Conservation (phyloP, 257 asterid species). For the Nicotiana benthamiana region DNA sequence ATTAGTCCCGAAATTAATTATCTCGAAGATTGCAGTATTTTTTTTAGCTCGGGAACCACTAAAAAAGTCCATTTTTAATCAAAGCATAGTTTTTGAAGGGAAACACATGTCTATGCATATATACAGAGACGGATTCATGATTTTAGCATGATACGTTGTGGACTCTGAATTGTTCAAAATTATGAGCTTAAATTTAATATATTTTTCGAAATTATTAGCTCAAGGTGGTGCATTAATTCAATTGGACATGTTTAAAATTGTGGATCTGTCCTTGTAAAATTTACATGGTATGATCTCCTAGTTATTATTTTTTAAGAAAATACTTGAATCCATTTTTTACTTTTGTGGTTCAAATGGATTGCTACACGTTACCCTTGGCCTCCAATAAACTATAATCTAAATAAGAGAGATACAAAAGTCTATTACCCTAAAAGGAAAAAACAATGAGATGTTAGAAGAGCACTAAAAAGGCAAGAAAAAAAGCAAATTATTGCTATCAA, state of each 20-base stretch:
- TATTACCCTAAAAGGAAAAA: neutral
- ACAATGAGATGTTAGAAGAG: neutral
- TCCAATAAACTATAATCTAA: too few relatives aligned
- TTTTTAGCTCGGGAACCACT: too few relatives aligned
- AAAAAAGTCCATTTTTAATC: constrained; percentile 15
- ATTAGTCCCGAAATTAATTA: too few relatives aligned
- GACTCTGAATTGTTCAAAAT: too few relatives aligned
- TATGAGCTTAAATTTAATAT: too few relatives aligned
- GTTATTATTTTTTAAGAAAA: too few relatives aligned
- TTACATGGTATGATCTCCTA: neutral
- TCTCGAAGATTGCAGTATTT: rapidly evolving
- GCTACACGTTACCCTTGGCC: neutral
- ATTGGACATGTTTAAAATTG: too few relatives aligned
- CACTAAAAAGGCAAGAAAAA: neutral
- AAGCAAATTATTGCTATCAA: neutral
- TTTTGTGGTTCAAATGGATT: neutral
- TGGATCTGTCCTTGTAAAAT: too few relatives aligned
- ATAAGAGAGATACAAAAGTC: neutral
- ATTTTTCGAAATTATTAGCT: too few relatives aligned
- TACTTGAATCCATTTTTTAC: neutral
- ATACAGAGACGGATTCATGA: neutral
- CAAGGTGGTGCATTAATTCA: too few relatives aligned
- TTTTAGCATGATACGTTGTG: too few relatives aligned
- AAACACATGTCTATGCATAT: constrained; percentile 12
- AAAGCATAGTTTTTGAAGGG: constrained; percentile 15